phyloP scores from a whole-genome alignment of 169 alveolate species.

The Theileria luwenshuni region DNA sequence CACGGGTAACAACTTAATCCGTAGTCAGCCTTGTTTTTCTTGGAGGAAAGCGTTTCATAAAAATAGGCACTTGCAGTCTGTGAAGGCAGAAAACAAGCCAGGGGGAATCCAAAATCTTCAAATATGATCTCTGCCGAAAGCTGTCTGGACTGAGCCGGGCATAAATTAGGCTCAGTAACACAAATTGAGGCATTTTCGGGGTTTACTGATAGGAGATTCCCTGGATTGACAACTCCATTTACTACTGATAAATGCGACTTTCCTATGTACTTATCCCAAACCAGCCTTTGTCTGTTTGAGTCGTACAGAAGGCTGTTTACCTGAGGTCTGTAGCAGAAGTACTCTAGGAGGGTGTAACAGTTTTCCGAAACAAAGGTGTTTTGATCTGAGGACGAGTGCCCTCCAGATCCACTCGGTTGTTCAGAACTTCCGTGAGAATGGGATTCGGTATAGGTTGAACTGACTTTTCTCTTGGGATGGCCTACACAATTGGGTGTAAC shows the following conservation, averaged over 20 bases:
- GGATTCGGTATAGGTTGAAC: constrained; percentile 26
- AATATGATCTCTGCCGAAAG: constrained; percentile 81
- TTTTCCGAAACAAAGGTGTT: constrained; percentile 71
- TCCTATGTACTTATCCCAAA: constrained; percentile 81
- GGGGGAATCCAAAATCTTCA: constrained; percentile 75
- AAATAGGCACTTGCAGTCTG: constrained; percentile 78
- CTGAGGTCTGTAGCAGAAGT: constrained; percentile 83
- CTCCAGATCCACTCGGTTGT: not conserved
- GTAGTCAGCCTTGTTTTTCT: constrained; percentile 10
- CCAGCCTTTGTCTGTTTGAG: constrained; percentile 77
- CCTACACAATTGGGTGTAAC: constrained; percentile 84
- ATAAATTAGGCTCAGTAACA: constrained; percentile 82
- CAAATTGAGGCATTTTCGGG: constrained; percentile 64
- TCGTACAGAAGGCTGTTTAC: constrained; percentile 75
- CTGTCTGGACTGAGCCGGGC: constrained; percentile 81
- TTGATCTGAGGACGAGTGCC: constrained; percentile 6
- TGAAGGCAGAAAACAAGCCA: constrained; percentile 76
- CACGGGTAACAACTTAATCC: constrained; percentile 6
- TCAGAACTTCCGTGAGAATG: constrained; percentile 17
- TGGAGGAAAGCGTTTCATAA: constrained; percentile 21
- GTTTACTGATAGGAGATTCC: constrained; percentile 40
- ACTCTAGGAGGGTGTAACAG: constrained; percentile 78
- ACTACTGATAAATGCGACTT: constrained; percentile 27
- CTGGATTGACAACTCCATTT: constrained; percentile 23
- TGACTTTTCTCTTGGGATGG: constrained; percentile 74